Conservation (phyloP, 1,139 yeast genomes). For the Schwanniomyces etchellsii region DNA sequence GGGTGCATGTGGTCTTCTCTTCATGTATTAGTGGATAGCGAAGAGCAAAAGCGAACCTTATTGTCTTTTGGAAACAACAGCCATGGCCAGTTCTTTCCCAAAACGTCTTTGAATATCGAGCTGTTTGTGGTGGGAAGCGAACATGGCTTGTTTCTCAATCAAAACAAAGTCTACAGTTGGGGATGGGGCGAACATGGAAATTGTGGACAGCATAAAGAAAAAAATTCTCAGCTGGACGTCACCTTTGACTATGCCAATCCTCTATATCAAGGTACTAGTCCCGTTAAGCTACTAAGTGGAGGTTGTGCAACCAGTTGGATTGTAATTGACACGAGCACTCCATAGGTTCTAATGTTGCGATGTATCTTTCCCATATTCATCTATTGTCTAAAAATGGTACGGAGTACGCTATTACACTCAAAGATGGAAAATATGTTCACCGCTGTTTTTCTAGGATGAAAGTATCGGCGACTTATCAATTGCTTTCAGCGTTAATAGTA, state of each 20-base stretch:
- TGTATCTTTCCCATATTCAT: constrained; percentile 77
- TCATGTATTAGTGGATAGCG: constrained; percentile 32
- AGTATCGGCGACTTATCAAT: constrained; percentile 43
- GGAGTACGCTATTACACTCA: constrained; percentile 33
- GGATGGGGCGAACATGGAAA: constrained; percentile 99
- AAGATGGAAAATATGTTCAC: constrained; percentile 78
- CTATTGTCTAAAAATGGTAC: constrained; percentile 26
- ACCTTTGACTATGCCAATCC: constrained; percentile 32
- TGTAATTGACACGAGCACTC: constrained; percentile 12
- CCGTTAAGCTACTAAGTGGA: constrained; percentile 28
- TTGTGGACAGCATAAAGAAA: constrained; percentile 51
- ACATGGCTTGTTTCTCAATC: constrained; percentile 55
- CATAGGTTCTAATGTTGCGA: constrained; percentile 58
- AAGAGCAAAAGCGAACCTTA: constrained; percentile 13
- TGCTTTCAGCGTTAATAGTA: no score
- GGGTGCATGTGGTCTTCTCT: constrained; percentile 80
- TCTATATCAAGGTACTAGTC: constrained; percentile 20
- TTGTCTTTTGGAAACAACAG: constrained; percentile 67
- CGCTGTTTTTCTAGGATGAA: constrained; percentile 59
- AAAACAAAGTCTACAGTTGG: constrained; percentile 58
- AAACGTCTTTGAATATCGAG: constrained; percentile 6
- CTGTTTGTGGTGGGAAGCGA: constrained; percentile 68
- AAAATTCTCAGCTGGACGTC: constrained; percentile 11
- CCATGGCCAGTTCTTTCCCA: constrained; percentile 59
- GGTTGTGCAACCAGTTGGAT: constrained; percentile 46